Evolutionary conservation across 352 stramenopile species (phyloP).

Genomic region (Phytophthora europaea): DNA sequence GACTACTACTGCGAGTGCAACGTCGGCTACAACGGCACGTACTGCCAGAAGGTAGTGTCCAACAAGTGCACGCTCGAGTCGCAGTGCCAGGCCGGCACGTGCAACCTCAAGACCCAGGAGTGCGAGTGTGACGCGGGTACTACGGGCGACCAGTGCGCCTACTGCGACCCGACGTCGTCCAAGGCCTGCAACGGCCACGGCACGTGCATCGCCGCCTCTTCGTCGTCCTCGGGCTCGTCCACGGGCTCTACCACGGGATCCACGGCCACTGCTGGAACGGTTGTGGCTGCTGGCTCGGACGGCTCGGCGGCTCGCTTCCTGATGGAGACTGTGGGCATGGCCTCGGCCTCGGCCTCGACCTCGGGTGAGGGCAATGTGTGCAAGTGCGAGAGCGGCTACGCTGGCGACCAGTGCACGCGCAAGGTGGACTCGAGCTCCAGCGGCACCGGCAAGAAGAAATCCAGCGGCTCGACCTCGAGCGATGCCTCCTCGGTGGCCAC

Average conservation of each 20-base stretch:
- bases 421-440: conserved; percentile 52
- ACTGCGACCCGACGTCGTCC: conserved; percentile 65
- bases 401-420: conserved; percentile 67
- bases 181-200: conserved; percentile 73
- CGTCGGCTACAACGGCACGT: conserved; percentile 81
- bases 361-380: conserved; percentile 48
- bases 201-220: conserved; percentile 54
- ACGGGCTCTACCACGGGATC: conserved; percentile 38
- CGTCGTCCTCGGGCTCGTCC: conserved; percentile 25
- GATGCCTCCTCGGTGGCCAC: conserved; percentile 39
- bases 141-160: conserved; percentile 72
- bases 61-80: conserved; percentile 77
- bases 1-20: conserved; percentile 78
- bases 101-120: conserved; percentile 68
- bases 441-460: conserved; percentile 29
- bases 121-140: conserved; percentile 75
- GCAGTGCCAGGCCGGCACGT: conserved; percentile 74
- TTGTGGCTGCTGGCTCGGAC: conserved; percentile 26
- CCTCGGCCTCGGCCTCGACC: conserved; percentile 35
- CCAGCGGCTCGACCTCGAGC: conserved; percentile 34
- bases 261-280: conserved; percentile 16
- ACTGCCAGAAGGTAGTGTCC: conserved; percentile 78
- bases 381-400: conserved; percentile 66
- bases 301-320: conserved; percentile 37
- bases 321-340: conserved; percentile 38